These are phyloP conservation scores for Fraxinus dipetala DNA, from an alignment of 305 asterid genomes.

Conservation along the genomic window DNA sequence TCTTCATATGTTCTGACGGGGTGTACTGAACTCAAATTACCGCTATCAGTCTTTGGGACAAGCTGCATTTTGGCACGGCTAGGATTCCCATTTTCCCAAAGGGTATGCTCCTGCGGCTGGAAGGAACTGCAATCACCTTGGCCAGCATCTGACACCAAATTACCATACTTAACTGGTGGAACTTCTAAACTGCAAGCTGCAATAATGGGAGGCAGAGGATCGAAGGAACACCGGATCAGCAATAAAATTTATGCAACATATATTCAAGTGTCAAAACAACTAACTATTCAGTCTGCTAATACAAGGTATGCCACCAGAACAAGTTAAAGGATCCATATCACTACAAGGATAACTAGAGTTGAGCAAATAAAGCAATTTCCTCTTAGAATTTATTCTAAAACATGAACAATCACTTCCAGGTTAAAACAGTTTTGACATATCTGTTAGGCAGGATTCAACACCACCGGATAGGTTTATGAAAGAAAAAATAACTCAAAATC, in stretches of 20 bases:
- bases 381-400: neutral
- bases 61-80: slow-evolving; percentile 38
- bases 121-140: slow-evolving; percentile 36
- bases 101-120: slow-evolving; percentile 38
- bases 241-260: neutral
- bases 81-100: slow-evolving; percentile 38
- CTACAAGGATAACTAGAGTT: neutral
- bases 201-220: slow-evolving; percentile 1
- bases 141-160: slow-evolving; percentile 26
- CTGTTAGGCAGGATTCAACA: neutral
- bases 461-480: neutral
- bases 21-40: slow-evolving; percentile 63
- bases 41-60: slow-evolving; percentile 46
- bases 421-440: neutral
- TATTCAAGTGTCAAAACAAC: slow-evolving; percentile 11
- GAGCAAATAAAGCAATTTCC: neutral
- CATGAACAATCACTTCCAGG: neutral
- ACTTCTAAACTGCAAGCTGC: slow-evolving; percentile 45
- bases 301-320: neutral
- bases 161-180: slow-evolving; percentile 31
- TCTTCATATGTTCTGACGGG: slow-evolving; percentile 62
- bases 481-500: neutral
- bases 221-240: slow-evolving; percentile 8
- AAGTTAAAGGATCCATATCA: slow-evolving; percentile 5
- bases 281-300: neutral